Evolutionary conservation across 2,329 filamentous ascomycete species (phyloP), one percentile per base, ranked within the genome.

Genomic region (Phaeosphaeria sp.): DNA sequence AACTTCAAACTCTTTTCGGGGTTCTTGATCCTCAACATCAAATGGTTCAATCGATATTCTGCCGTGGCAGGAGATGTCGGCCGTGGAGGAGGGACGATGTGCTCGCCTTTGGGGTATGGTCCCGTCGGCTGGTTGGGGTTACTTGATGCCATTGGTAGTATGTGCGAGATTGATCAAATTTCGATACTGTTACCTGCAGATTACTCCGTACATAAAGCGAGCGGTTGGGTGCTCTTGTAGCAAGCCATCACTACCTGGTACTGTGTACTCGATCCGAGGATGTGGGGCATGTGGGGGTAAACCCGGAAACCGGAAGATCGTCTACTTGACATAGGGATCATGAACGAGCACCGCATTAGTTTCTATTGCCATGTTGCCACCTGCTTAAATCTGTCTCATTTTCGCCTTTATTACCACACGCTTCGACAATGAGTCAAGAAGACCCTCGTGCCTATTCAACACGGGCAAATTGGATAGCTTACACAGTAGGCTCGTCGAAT

Each of bases 1-100:
- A 77, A 76, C 11, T 62, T 43, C 3, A 76, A 40, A 11, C 65
- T 72, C 8, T 56, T 55, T 7, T 66, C 50, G 0, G 73, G 73
- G 48, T 74, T 58, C 39, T 71, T 72, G 47, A 74, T 74, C 13
- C 73, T 66, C 2, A 75, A 60, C 74, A 76, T 76, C 0, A 75
- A 57, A 51, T 76, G 74, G 39, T 76, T 76, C 15, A 74, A 62
- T 15, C 65, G 65, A 52, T 64, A 75, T 40, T 58, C 57, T n/a
- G 62, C 52, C 18, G 69, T 74, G 6, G 65, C 53, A 18, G 71
- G 71, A 2, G 71, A 74, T 6, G 46, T 18, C 1, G 69, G 64
- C 1, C 69, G 68, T 8, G 68, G 61, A 22, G 68, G 69, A 2
- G 68, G 68, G 17, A 68, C 55, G 25, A 74, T 65, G 51, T 73